These are phyloP conservation scores for Odonthalia washingtoniensis DNA, from an alignment of 31 red algal genomes.

Conservation along the genomic window DNA sequence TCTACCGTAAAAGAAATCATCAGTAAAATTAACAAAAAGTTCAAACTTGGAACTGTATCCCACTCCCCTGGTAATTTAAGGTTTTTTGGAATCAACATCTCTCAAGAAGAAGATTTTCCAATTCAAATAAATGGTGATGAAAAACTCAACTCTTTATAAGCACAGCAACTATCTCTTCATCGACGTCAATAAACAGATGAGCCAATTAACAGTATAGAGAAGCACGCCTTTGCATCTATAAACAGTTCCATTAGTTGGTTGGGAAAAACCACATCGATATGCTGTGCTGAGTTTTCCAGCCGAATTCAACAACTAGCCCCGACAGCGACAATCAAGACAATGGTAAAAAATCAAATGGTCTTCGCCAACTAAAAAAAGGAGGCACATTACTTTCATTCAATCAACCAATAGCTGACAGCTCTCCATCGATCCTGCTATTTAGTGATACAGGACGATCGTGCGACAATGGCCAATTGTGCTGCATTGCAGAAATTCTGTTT, in stretches of 20 bases:
- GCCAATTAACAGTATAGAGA: neutral
- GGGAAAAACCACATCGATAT: constrained; percentile 3
- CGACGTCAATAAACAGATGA: neutral
- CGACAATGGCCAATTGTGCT: constrained; percentile 24
- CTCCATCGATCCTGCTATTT: neutral
- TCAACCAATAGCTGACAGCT: neutral
- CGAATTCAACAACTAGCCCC: constrained; percentile 16
- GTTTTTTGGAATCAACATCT: constrained; percentile 18
- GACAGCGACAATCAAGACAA: neutral
- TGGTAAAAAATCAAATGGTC: neutral
- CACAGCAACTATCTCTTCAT: neutral
- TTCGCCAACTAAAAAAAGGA: neutral
- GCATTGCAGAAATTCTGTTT: neutral
- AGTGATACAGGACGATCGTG: neutral
- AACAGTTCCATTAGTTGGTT: constrained; percentile 19
- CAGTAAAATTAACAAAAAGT: neutral
- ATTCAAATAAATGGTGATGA: constrained; percentile 36
- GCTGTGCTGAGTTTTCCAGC: neutral
- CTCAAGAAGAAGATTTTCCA: constrained; percentile 20
- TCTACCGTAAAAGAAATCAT: neutral
- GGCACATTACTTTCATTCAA: neutral
- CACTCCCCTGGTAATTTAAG: neutral
- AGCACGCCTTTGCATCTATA: neutral
- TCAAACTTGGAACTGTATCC: constrained; percentile 21
- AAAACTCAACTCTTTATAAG: neutral